These are phyloP conservation scores for Cladosporium sp. DNA, from an alignment of 2,329 filamentous ascomycete species.

Conservation along the genomic window DNA sequence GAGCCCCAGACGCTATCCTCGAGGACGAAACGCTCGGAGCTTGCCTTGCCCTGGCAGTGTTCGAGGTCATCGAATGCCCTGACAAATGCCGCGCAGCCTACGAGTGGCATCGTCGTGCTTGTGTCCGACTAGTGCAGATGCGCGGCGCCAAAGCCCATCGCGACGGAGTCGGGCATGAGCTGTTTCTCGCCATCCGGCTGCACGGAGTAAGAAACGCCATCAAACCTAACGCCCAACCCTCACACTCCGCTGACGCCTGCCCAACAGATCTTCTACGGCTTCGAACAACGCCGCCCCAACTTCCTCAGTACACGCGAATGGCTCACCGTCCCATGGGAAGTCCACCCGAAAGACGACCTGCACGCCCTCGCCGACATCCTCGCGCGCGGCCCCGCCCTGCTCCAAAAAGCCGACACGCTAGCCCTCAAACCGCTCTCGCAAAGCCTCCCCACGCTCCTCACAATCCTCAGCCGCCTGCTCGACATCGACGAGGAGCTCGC, in stretches of 20 bases:
- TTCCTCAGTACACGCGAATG: conserved; percentile 3
- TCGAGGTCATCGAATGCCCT: conserved; percentile 3
- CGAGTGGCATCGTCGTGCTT: conserved; percentile 5
- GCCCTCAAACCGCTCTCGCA: neutral
- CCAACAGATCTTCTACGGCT: conserved; percentile 9
- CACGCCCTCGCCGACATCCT: conserved; percentile 1
- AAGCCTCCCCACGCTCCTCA: neutral
- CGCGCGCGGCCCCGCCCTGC: neutral
- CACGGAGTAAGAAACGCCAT: neutral
- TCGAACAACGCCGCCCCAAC: neutral
- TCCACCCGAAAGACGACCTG: conserved; percentile 1
- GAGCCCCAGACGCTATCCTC: neutral
- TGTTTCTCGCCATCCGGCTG: neutral
- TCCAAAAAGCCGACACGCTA: neutral
- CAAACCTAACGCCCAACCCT: neutral
- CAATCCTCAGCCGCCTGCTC: neutral
- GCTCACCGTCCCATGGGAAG: neutral
- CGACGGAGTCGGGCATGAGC: neutral
- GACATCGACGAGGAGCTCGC: conserved; percentile 1
- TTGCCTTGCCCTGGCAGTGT: neutral
- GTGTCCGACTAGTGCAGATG: neutral
- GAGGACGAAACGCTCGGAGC: conserved; percentile 6
- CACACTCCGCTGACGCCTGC: neutral
- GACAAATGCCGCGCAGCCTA: neutral
- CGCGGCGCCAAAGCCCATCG: neutral